phyloP scores from a whole-genome alignment of 2,329 filamentous ascomycete species.

The Xylaria sp. region DNA sequence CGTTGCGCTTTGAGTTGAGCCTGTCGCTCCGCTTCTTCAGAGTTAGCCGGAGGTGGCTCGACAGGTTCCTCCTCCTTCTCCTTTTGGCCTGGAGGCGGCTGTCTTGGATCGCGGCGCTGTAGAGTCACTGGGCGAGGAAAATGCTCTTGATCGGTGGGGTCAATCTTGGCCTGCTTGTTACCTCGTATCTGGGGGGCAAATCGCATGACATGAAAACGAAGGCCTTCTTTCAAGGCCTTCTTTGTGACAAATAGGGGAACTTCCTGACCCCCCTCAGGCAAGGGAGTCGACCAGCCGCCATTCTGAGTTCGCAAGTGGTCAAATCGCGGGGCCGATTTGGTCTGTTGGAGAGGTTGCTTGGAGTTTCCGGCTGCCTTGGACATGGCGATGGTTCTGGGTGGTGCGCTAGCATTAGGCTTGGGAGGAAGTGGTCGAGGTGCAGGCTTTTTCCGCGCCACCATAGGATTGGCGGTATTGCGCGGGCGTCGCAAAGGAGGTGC shows the following conservation, averaged over 20 bases:
- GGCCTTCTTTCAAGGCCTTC: conserved; percentile 78
- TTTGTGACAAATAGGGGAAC: conserved; percentile 87
- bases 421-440: conserved; percentile 52
- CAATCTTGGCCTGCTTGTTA: conserved; percentile 68
- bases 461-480: conserved; percentile 66
- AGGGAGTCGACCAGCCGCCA: conserved; percentile 68
- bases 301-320: conserved; percentile 59
- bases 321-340: conserved; percentile 49
- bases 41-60: conserved; percentile 60
- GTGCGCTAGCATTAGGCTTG: conserved; percentile 46
- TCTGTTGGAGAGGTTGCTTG: conserved; percentile 40
- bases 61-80: conserved; percentile 71
- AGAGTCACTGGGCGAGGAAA: conserved; percentile 90
- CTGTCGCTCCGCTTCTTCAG: conserved; percentile 70
- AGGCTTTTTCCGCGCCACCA: conserved; percentile 70
- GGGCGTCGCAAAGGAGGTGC: conserved; percentile 56
- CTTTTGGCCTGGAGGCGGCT: conserved; percentile 70
- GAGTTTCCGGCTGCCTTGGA: conserved; percentile 38
- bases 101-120: conserved; percentile 87
- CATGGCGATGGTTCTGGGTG: conserved; percentile 44
- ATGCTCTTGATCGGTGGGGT: conserved; percentile 76
- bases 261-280: conserved; percentile 55
- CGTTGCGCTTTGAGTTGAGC: conserved; percentile 81
- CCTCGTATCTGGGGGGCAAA: conserved; percentile 64
- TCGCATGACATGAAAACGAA: conserved; percentile 89